Conservation (phyloP, 2,329 filamentous ascomycete genomes). For the Ciborinia camelliae region DNA sequence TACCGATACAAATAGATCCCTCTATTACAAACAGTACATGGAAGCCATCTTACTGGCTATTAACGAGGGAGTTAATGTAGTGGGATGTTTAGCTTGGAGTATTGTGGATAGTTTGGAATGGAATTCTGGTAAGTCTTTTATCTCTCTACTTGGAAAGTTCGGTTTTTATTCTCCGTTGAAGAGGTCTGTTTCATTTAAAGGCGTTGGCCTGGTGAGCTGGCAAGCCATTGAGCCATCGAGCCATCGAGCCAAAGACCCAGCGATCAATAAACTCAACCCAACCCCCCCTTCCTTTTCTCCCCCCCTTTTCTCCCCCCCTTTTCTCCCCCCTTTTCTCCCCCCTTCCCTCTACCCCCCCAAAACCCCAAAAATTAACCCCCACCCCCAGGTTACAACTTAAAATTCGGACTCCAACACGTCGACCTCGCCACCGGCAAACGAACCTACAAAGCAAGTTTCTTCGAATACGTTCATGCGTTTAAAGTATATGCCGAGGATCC, state of each 20-base stretch:
- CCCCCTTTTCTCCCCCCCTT: no score
- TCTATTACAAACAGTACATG: slow-evolving; percentile 76
- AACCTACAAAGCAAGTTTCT: slow-evolving; percentile 33
- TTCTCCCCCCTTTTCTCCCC: no score
- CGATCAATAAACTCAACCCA: no score
- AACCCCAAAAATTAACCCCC: no score
- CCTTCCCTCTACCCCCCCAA: no score
- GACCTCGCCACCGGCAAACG: slow-evolving; percentile 40
- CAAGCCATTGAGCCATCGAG: no score
- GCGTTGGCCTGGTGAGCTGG: no score
- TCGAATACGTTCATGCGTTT: slow-evolving; percentile 34
- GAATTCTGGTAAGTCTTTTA: slow-evolving; percentile 39
- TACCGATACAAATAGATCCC: slow-evolving; percentile 72
- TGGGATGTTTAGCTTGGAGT: slow-evolving; percentile 83
- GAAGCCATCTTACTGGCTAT: slow-evolving; percentile 63
- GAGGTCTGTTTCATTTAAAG: no score
- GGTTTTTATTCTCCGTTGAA: neutral
- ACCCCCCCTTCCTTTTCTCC: no score
- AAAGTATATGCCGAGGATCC: slow-evolving; percentile 32
- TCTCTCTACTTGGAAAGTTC: no score
- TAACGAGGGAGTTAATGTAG: slow-evolving; percentile 74
- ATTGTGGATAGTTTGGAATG: slow-evolving; percentile 59
- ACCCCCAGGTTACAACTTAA: slow-evolving; percentile 27
- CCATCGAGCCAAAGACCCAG: no score
- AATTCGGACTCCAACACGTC: slow-evolving; percentile 38